Evolutionary conservation across 352 stramenopile species (phyloP).

Genomic region (Phytopythium aichiense): DNA sequence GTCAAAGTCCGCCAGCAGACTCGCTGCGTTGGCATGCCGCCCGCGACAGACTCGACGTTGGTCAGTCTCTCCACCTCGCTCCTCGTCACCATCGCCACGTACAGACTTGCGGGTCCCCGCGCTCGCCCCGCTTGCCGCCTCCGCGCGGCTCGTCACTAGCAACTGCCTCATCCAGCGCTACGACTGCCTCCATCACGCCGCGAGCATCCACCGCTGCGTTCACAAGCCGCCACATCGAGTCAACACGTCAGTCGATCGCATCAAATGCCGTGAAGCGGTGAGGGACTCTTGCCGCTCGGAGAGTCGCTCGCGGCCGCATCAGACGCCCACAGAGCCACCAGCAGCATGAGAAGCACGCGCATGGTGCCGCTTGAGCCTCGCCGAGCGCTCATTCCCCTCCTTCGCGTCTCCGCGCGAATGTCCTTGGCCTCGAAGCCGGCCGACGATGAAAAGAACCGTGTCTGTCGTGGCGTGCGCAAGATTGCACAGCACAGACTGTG

Average conservation of each 20-base stretch:
- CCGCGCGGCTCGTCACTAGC: slow-evolving; percentile 13
- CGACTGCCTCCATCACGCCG: slow-evolving; percentile 13
- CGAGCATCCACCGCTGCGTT: background rate
- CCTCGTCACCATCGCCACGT: slow-evolving; percentile 6
- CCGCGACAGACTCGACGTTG: background rate
- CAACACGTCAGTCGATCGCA: background rate
- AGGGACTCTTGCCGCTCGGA: background rate
- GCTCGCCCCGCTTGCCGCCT: background rate
- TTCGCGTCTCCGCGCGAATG: background rate
- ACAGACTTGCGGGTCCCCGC: slow-evolving; percentile 30
- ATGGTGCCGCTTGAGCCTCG: background rate
- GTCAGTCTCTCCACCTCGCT: background rate
- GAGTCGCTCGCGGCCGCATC: background rate
- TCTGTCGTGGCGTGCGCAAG: background rate
- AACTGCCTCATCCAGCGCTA: slow-evolving; percentile 12
- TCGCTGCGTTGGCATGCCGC: slow-evolving; percentile 29
- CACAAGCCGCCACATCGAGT: background rate
- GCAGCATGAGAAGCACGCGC: background rate
- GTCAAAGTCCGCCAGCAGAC: slow-evolving; percentile 76
- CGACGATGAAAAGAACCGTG: background rate
- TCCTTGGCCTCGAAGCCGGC: background rate
- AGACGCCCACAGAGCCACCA: background rate
- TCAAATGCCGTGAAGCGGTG: background rate
- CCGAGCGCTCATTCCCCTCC: background rate
- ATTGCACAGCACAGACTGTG: background rate